Evolutionary conservation across 805 yeast genomes (phyloP).

Genomic region (Pichia scutulata): DNA sequence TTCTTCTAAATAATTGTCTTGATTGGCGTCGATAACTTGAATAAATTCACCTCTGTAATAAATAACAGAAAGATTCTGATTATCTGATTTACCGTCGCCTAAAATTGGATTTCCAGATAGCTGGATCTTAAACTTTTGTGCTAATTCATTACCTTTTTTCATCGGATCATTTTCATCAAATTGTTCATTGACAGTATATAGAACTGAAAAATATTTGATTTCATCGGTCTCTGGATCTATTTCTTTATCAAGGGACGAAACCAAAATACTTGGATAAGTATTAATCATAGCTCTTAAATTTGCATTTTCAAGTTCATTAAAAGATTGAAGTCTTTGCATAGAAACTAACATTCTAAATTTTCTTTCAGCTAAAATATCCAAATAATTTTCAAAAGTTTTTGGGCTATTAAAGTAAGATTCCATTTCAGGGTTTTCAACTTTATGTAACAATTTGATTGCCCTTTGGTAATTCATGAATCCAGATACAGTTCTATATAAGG

Average conservation of each 20-base stretch:
- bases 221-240: constrained; percentile 33
- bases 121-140: constrained; percentile 52
- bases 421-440: constrained; percentile 56
- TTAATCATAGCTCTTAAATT: constrained; percentile 61
- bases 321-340: constrained; percentile 75
- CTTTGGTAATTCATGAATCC: constrained; percentile 75
- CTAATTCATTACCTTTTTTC: constrained; percentile 24
- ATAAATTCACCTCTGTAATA: constrained; percentile 92
- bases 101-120: constrained; percentile 90
- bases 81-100: constrained; percentile 96
- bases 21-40: constrained; percentile 93
- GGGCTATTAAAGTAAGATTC: constrained; percentile 34
- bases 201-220: constrained; percentile 51
- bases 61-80: constrained; percentile 81
- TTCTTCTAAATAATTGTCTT: constrained; percentile 91
- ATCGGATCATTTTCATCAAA: constrained; percentile 36
- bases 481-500: constrained; percentile 72
- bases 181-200: constrained; percentile 51
- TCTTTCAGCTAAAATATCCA: constrained; percentile 66
- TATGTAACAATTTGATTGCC: constrained; percentile 62
- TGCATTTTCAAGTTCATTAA: constrained; percentile 55
- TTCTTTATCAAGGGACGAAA: constrained; percentile 49
- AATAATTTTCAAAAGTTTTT: constrained; percentile 49
- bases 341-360: constrained; percentile 78
- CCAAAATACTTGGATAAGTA: constrained; percentile 60